phyloP scores from a whole-genome alignment of 352 stramenopile species.

The Globisporangium camurandrum region DNA sequence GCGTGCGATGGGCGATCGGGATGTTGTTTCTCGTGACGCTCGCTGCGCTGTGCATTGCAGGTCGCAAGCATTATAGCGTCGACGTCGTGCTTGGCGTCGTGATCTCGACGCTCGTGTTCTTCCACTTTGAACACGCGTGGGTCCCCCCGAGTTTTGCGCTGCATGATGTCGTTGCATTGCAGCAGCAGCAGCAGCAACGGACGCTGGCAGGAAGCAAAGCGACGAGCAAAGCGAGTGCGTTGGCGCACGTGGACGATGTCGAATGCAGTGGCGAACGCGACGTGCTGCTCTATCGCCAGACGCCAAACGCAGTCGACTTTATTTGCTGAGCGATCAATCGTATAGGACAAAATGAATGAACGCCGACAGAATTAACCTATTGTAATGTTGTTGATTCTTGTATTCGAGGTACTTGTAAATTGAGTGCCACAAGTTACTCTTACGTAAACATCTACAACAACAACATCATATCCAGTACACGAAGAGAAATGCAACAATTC shows the following conservation, averaged over 20 bases:
- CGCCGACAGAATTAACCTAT: too few species aligned
- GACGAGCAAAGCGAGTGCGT: neutral
- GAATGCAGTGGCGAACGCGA: neutral
- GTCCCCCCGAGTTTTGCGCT: slow-evolving; percentile 30
- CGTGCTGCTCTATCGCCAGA: neutral
- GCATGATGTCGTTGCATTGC: too few species aligned
- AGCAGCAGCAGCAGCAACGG: neutral
- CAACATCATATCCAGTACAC: too few species aligned
- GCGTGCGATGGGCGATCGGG: slow-evolving; percentile 43
- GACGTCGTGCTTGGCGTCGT: slow-evolving; percentile 62
- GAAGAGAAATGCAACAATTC: too few species aligned
- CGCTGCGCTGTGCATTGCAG: slow-evolving; percentile 46
- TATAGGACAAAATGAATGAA: slow-evolving; percentile 9
- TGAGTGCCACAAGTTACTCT: too few species aligned
- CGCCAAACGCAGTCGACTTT: slow-evolving; percentile 3
- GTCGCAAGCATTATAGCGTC: slow-evolving; percentile 70
- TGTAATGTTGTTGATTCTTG: too few species aligned
- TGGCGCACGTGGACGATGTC: neutral
- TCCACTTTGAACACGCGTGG: slow-evolving; percentile 73
- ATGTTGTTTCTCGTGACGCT: slow-evolving; percentile 41
- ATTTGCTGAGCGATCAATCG: neutral
- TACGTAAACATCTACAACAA: too few species aligned
- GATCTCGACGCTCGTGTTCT: slow-evolving; percentile 57
- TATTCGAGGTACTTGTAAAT: too few species aligned
- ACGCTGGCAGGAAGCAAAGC: too few species aligned